These are phyloP conservation scores for Houttuynia cordata DNA, from an alignment of 164 flowering plant species.

Conservation along the genomic window DNA sequence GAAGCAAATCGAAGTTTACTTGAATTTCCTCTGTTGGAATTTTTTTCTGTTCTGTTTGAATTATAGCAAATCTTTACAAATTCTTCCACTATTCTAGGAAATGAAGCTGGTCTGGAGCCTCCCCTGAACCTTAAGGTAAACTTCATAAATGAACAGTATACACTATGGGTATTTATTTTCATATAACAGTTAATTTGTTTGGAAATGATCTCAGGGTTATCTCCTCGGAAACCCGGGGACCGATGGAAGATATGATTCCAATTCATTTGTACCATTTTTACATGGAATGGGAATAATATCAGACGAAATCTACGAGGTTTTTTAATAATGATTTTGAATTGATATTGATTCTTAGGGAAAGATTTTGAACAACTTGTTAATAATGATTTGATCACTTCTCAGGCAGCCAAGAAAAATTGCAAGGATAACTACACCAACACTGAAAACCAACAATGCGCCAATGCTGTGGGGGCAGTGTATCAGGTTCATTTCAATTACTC, in stretches of 20 bases:
- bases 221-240: constrained; percentile 35
- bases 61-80: not conserved
- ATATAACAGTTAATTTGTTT: no score
- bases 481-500: not conserved
- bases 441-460: constrained; percentile 12
- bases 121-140: constrained; percentile 25
- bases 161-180: not conserved
- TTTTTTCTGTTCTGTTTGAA: no score
- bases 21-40: no score
- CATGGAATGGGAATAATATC: constrained; percentile 38
- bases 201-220: constrained; percentile 28
- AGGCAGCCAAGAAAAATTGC: constrained; percentile 24
- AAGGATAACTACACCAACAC: constrained; percentile 18
- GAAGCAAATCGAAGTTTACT: no score
- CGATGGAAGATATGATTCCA: constrained; percentile 7
- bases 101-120: constrained; percentile 14
- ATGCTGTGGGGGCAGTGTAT: constrained; percentile 4
- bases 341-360: not conserved
- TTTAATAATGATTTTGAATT: not conserved
- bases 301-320: constrained; percentile 41
- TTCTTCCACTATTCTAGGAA: constrained; percentile 10
- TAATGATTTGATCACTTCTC: not conserved
- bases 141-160: not conserved
- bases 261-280: constrained; percentile 20
- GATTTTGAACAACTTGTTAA: no score